phyloP scores from a whole-genome alignment of 1,284 basidiomycete species.

The Pseudozyma sp. region DNA sequence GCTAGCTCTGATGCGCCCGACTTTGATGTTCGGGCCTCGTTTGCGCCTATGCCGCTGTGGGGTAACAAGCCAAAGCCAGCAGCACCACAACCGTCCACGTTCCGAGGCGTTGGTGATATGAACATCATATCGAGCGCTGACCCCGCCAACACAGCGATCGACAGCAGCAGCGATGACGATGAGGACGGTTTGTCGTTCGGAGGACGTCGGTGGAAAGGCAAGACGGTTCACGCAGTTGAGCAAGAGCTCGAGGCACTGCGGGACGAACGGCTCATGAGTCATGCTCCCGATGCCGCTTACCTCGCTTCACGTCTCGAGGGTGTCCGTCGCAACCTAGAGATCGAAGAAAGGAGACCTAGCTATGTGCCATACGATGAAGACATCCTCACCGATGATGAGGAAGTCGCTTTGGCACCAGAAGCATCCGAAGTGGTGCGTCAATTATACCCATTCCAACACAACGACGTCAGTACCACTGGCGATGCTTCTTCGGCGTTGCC shows the following conservation, averaged over 20 bases:
- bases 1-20: constrained; percentile 36
- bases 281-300: constrained; percentile 62
- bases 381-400: constrained; percentile 31
- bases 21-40: constrained; percentile 59
- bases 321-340: constrained; percentile 59
- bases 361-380: constrained; percentile 57
- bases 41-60: constrained; percentile 55
- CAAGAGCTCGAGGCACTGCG: constrained; percentile 60
- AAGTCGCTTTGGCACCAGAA: constrained; percentile 18
- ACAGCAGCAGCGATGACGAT: constrained; percentile 36
- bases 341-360: constrained; percentile 40
- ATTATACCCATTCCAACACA: constrained; percentile 41
- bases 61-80: constrained; percentile 22
- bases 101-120: constrained; percentile 30
- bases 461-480: background rate
- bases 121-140: background rate
- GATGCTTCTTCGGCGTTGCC: constrained; percentile 14
- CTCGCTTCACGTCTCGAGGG: constrained; percentile 60
- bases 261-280: constrained; percentile 59
- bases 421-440: constrained; percentile 30
- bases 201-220: constrained; percentile 59
- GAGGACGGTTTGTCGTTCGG: constrained; percentile 49
- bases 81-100: constrained; percentile 1
- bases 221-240: constrained; percentile 65
- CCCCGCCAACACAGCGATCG: constrained; percentile 9